Evolutionary conservation across 1,284 basidiomycete genomes (phyloP), one percentile per base, ranked within the genome.

Genomic region (Cryptococcus hybrid): DNA sequence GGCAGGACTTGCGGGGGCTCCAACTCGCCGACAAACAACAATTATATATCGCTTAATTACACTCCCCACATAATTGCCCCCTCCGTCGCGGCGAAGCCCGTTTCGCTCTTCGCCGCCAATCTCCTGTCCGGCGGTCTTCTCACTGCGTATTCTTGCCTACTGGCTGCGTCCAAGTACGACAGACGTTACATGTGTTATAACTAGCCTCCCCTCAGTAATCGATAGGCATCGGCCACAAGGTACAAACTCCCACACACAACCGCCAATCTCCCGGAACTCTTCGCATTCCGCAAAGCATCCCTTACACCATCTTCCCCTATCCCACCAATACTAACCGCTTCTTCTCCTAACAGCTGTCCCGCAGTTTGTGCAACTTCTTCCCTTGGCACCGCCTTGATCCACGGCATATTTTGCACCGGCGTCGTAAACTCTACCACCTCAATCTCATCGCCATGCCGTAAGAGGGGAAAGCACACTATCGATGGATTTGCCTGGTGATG

Each of bases 161-260:
- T 30, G 30, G 30, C 30, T 30, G 18, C 18, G 18, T 18, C 30
- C 30, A 30, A 30, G 30, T 30, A 30, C 4, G 30, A 30, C 30
- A 30, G 30, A 30, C 30, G 30, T 30, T 30, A 30, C 30, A 30
- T 30, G 30, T 30, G 4, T 4, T 30, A 30, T 30, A 30, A 30
- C 4, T 30, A 30, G 0, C 30, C 30, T 30, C 39, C 35, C 13
- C 54, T 24, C 46, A 72, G 37, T 45, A 87, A 64, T 56, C 90
- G 80, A 79, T 93, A 94, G 57, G 91, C 85, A 79, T 95, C 92
- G 13, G 90, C 90, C 2, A 92, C 88, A 47, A 94, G 83, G 77
- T 95, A 96, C 66, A 95, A 73, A 74, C 92, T 96, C 30, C 92
- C 92, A n/a, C 90, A 88, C 1, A 94, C 71, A 5, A 93, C 83